Conservation (phyloP, 768 basidiomycete species). For the Trametes sanguinea region DNA sequence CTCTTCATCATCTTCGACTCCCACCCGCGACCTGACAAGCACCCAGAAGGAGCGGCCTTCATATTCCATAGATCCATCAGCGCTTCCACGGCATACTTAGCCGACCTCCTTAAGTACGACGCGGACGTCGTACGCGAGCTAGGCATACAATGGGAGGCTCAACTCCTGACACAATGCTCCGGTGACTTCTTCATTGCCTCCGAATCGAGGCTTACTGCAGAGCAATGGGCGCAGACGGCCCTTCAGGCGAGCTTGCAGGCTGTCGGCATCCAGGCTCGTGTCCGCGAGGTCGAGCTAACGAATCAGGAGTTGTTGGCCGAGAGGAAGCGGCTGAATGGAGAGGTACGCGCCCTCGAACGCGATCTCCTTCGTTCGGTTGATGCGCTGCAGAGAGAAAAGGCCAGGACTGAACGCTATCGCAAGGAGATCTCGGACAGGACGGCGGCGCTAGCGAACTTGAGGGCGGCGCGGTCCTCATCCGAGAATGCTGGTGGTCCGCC, state of each 20-base stretch:
- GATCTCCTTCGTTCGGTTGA: conserved; percentile 28
- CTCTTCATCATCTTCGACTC: conserved; percentile 69
- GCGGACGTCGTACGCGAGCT: conserved; percentile 42
- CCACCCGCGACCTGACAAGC: conserved; percentile 54
- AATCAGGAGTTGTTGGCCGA: conserved; percentile 30
- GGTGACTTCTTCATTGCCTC: conserved; percentile 54
- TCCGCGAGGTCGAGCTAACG: conserved; percentile 39
- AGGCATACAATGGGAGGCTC: conserved; percentile 62
- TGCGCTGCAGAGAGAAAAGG: neutral
- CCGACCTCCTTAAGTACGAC: conserved; percentile 53
- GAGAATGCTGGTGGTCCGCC: too few relatives aligned
- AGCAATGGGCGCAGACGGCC: conserved; percentile 37
- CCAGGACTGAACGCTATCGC: neutral
- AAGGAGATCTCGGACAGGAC: neutral
- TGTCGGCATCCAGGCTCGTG: conserved; percentile 44
- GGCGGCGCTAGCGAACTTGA: too few relatives aligned
- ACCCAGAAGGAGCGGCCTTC: conserved; percentile 62
- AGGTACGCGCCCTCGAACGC: conserved; percentile 28
- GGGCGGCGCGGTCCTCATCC: too few relatives aligned
- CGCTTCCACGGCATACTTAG: conserved; percentile 45
- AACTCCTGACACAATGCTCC: conserved; percentile 60
- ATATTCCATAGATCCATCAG: conserved; percentile 51
- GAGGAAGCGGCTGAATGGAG: conserved; percentile 17
- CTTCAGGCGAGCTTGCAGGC: conserved; percentile 53
- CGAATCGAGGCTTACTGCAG: conserved; percentile 23